Evolutionary conservation across 2,329 filamentous ascomycete genomes (phyloP).

Genomic region (Chrysoporthe puriensis): DNA sequence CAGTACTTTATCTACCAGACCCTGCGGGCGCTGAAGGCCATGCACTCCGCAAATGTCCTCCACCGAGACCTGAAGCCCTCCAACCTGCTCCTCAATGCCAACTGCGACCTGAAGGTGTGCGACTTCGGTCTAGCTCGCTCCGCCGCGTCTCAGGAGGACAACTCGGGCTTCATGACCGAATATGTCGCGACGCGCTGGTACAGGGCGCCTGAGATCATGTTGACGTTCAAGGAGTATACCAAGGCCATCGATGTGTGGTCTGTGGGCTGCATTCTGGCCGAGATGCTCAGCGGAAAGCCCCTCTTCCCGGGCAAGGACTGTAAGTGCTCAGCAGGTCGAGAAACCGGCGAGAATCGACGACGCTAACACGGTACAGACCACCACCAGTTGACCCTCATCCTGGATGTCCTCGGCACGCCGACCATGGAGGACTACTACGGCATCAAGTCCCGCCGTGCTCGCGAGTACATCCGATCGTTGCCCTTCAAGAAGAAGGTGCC

Average conservation of each 20-base stretch:
- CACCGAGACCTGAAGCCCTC: slow-evolving; percentile 98
- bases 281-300: slow-evolving; percentile 98
- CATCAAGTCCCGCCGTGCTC: slow-evolving; percentile 95
- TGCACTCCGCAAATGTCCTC: slow-evolving; percentile 98
- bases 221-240: slow-evolving; percentile 99
- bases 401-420: slow-evolving; percentile 95
- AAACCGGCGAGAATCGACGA: not conserved
- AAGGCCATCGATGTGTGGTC: slow-evolving; percentile 99
- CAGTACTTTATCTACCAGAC: slow-evolving; percentile 99
- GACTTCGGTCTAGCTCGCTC: slow-evolving; percentile 96
- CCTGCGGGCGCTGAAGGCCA: slow-evolving; percentile 93
- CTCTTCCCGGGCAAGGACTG: slow-evolving; percentile 98
- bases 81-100: slow-evolving; percentile 94
- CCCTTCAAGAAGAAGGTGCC: slow-evolving; percentile 99
- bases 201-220: slow-evolving; percentile 98
- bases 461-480: slow-evolving; percentile 96
- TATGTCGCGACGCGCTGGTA: slow-evolving; percentile 99
- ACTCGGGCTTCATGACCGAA: slow-evolving; percentile 99
- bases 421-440: slow-evolving; percentile 99
- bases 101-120: slow-evolving; percentile 98
- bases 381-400: slow-evolving; percentile 94
- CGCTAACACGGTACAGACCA: slow-evolving; percentile 66
- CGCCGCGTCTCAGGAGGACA: slow-evolving; percentile 95
- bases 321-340: slow-evolving; percentile 51
- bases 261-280: slow-evolving; percentile 94